Evolutionary conservation across 371 early-diverging fungal species (phyloP), one percentile per base, ranked within the genome.

Genomic region (Rhizomucor miehei): DNA sequence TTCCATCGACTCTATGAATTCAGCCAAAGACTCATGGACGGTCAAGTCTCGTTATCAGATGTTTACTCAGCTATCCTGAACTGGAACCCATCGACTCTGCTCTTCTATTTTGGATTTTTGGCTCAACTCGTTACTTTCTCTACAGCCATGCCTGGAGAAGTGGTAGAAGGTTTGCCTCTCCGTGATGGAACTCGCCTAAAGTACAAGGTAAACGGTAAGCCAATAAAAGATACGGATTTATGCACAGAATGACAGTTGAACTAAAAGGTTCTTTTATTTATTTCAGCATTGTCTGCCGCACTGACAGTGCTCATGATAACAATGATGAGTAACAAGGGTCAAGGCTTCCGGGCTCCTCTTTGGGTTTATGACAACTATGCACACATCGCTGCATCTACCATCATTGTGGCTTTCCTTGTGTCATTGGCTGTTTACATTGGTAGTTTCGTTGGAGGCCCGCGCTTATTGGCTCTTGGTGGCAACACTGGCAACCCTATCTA

Each of bases 401-500:
- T 84, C n/a, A 48, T 87, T 3, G 78, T 90, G 52, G 73, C 92
- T 1, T 79, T 80, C 38, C 44, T 71, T 9, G 73, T 87, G 24
- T 79, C 95, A 6, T 37, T 84, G 29, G 70, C 68, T 46, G 86
- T 94, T 23, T 96, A 95, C 62, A 44, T 83, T 10, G 60, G 57
- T 44, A 95, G 94, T 50, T 93, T 94, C 77, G 62, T 84, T 36
- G 74, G 77, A 21, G 50, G 78, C 52, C 71, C 52, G 14, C 40
- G 70, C 35, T 68, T 97, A 54, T 71, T 95, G 25, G 85, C 95
- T 0, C 65, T 82, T 8, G 92, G 91, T 20, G 98, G 96, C n/a
- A 95, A 95, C 77, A 88, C 92, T 12, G 93, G 94, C 39, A 89
- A 90, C 75, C 63, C 75, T 12, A 63, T 93, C 50, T 94, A 97